These are phyloP conservation scores for Taphrina confusa DNA, from an alignment of 1,139 yeast species.

Conservation along the genomic window DNA sequence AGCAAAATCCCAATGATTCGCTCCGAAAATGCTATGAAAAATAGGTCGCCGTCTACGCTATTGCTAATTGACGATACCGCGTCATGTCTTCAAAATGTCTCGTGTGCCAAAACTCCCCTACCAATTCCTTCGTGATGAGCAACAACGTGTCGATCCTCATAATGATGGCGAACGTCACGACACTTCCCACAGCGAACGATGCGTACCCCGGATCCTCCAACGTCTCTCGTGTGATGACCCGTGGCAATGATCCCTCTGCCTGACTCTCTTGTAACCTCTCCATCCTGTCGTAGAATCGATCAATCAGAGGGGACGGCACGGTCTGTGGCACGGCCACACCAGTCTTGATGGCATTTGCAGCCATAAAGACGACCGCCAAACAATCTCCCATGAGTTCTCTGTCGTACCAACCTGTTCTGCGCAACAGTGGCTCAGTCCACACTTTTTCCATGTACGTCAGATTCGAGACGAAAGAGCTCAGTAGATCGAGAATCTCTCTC, in stretches of 20 bases:
- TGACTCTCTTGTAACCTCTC: constrained; percentile 30
- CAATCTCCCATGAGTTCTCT: constrained; percentile 42
- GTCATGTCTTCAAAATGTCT: not conserved
- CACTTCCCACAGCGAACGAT: constrained; percentile 42
- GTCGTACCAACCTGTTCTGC: constrained; percentile 43
- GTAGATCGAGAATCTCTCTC: constrained; percentile 41
- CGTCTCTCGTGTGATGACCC: constrained; percentile 22
- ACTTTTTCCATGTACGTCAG: constrained; percentile 41
- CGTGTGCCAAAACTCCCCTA: constrained; percentile 43
- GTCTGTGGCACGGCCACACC: constrained; percentile 44
- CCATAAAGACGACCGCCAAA: constrained; percentile 44
- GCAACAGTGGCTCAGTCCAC: constrained; percentile 40
- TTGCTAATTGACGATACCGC: not conserved
- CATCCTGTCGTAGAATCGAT: constrained; percentile 38
- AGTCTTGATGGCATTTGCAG: constrained; percentile 42
- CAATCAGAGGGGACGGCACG: constrained; percentile 43
- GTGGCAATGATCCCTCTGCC: constrained; percentile 35
- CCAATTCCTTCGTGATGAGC: constrained; percentile 43
- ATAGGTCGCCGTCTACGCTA: no score
- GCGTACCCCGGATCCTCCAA: constrained; percentile 41
- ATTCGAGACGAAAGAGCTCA: constrained; percentile 40
- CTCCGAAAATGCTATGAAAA: no score
- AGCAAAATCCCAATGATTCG: no score
- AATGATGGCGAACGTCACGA: constrained; percentile 43
- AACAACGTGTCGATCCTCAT: constrained; percentile 43